Evolutionary conservation across 2,329 filamentous ascomycete genomes (phyloP).

Genomic region (Trichoderma oligosporum): DNA sequence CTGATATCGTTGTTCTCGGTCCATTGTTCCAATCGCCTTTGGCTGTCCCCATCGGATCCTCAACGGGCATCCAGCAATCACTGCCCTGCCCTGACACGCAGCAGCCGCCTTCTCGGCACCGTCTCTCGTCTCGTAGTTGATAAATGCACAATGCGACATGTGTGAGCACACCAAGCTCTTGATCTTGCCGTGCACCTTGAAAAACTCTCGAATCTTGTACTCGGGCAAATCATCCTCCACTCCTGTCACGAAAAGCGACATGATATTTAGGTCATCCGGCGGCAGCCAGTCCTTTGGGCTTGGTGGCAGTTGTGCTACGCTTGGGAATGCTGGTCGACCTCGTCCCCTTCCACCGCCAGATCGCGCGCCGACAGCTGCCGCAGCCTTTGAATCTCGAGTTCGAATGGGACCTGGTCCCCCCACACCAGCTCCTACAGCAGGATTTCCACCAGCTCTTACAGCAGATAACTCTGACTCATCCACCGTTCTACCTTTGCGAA

Average conservation of each 20-base stretch:
- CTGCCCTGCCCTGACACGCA: constrained; percentile 79
- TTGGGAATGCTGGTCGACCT: constrained; percentile 59
- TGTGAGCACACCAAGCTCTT: constrained; percentile 94
- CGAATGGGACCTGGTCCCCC: constrained; percentile 74
- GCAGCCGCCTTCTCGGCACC: constrained; percentile 82
- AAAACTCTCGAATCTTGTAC: constrained; percentile 84
- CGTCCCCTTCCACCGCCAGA: constrained; percentile 41
- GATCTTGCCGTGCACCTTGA: constrained; percentile 82
- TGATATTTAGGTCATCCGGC: constrained; percentile 78
- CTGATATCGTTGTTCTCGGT: constrained; percentile 75
- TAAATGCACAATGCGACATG: constrained; percentile 93
- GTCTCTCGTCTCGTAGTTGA: constrained; percentile 85
- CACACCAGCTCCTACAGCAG: constrained; percentile 51
- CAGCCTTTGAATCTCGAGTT: constrained; percentile 61
- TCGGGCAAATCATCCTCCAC: constrained; percentile 95
- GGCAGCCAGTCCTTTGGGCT: constrained; percentile 82
- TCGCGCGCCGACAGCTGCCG: constrained; percentile 46
- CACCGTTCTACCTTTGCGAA: constrained; percentile 77
- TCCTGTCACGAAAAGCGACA: constrained; percentile 89
- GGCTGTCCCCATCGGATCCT: constrained; percentile 90
- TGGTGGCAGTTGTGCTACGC: constrained; percentile 70
- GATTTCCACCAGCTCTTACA: constrained; percentile 43
- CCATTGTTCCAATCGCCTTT: constrained; percentile 86
- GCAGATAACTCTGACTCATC: constrained; percentile 50
- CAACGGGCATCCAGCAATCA: constrained; percentile 87